A percentile compares a stretch with the other conserved stretches of the same genome.
phyloP scores from a whole-genome alignment of 768 basidiomycete genomes.

The Exidia glandulosa region DNA sequence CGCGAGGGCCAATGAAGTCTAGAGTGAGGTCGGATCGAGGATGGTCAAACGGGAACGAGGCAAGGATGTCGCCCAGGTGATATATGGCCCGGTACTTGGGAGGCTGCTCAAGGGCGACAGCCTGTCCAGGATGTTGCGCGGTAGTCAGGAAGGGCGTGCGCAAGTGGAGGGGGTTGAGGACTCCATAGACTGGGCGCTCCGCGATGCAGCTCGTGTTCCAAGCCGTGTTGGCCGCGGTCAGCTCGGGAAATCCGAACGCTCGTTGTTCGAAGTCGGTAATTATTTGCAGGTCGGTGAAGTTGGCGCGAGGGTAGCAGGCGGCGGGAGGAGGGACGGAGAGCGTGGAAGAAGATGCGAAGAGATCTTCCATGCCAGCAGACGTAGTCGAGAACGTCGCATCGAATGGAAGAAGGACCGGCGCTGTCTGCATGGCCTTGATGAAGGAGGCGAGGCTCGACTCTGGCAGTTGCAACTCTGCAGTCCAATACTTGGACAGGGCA shows the following conservation, averaged over 20 bases:
- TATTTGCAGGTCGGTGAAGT: conserved; percentile 25
- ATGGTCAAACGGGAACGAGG: conserved; percentile 31
- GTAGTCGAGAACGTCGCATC: conserved; percentile 33
- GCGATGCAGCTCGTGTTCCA: conserved; percentile 45
- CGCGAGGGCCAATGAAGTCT: conserved; percentile 33
- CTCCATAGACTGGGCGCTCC: conserved; percentile 51
- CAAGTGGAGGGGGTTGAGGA: conserved; percentile 44
- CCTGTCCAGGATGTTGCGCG: conserved; percentile 15
- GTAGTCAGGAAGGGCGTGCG: conserved; percentile 47
- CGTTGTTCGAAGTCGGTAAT: conserved; percentile 38
- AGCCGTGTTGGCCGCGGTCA: conserved; percentile 16
- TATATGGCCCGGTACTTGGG: conserved; percentile 38
- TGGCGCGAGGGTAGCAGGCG: conserved; percentile 48
- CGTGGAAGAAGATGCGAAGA: conserved; percentile 32
- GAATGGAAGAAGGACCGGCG: conserved; percentile 47
- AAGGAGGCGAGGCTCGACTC: conserved; percentile 34
- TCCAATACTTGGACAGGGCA: conserved; percentile 46
- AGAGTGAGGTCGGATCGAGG: conserved; percentile 19
- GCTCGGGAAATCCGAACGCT: conserved; percentile 38
- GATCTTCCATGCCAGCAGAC: conserved; percentile 20
- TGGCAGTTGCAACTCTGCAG: conserved; percentile 35
- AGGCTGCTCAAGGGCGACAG: conserved; percentile 38
- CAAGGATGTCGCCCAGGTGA: conserved; percentile 40
- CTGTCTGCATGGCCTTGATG: conserved; percentile 31
- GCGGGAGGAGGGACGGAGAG: conserved; percentile 47